Evolutionary conservation across 805 yeast genomes (phyloP), one percentile per base, ranked within the genome.

Genomic region (Candida krabiensis): DNA sequence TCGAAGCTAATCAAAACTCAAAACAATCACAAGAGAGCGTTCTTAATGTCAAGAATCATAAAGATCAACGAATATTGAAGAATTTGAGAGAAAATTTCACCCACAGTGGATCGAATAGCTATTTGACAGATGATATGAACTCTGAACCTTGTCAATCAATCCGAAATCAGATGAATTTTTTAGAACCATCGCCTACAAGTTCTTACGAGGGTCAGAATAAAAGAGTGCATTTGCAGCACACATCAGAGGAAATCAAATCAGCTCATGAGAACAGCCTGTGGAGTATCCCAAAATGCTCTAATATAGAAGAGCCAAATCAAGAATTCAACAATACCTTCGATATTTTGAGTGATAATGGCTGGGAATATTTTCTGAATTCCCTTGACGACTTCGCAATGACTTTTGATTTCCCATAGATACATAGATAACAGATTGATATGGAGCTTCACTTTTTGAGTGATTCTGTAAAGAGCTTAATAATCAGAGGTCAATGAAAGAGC

Each of bases 321-420:
- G 19, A 42, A 7, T 40, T 39, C 5, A 33, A 31, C 11, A 37
- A 40, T 3, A 53, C 51, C 14, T 30, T 49, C 32, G 51, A 51
- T 15, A 49, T 53, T 22, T 21, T 53, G 4, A 50, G 46, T 5
- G 57, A 53, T 28, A 41, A 37, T 15, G 58, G 53, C 4, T 53
- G 58, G 58, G 30, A 28, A 12, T 36, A 46, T 21, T 50, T 52
- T 28, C 24, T 50, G 11, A 44, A 35, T 8, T 38, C 55, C 2
- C 41, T 52, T 12, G 57, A 52, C 16, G 57, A 52, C 16, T 28
- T 52, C 17, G 31, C 21, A 11, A 36, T 37, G 38, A 21, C 28
- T 2, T 31, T 24, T 8, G 43, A 39, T 16, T 25, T 39, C 9
- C 30, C 18, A 4, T 28, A 13, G 24, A n/a, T n/a, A n/a, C n/a